phyloP scores from a whole-genome alignment of 2,329 filamentous ascomycete species.

The Diaporthe sp. region DNA sequence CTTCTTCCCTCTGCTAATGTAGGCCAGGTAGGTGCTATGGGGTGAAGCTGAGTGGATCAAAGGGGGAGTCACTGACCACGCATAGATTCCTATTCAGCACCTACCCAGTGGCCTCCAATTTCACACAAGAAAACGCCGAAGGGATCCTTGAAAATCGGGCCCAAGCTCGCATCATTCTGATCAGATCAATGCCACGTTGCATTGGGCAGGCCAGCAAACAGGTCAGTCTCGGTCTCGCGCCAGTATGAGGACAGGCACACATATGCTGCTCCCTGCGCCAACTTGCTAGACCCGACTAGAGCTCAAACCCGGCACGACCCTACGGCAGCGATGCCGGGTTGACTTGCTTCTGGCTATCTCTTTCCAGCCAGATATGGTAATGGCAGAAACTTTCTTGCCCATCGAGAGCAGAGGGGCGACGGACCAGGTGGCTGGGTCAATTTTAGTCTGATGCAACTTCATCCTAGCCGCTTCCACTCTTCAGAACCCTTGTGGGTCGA shows the following conservation, averaged over 20 bases:
- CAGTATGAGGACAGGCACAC: neutral
- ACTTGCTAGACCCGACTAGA: neutral
- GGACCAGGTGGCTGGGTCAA: slow-evolving; percentile 25
- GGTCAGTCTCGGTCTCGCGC: neutral
- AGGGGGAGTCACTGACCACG: slow-evolving; percentile 19
- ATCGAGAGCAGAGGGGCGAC: neutral
- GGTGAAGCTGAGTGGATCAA: slow-evolving; percentile 19
- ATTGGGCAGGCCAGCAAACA: neutral
- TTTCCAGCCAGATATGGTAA: neutral
- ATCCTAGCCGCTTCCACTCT: slow-evolving; percentile 28
- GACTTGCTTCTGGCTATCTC: neutral
- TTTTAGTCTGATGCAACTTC: slow-evolving; percentile 36
- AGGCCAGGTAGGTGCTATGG: slow-evolving; percentile 1
- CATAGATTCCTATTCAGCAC: slow-evolving; percentile 4
- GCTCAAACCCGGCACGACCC: neutral
- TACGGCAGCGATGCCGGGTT: neutral
- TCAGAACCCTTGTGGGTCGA: slow-evolving; percentile 29
- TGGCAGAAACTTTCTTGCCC: neutral
- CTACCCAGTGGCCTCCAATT: neutral
- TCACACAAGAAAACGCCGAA: slow-evolving; percentile 8
- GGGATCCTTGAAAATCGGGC: slow-evolving; percentile 1
- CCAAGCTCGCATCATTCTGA: slow-evolving; percentile 5
- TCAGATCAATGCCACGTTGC: slow-evolving; percentile 23
- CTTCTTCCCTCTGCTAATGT: slow-evolving; percentile 7
- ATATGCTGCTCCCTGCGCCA: slow-evolving; percentile 21